Base-by-base conservation (phyloP, 2,329 filamentous ascomycete species). In the Diaporthe humulicola region DNA sequence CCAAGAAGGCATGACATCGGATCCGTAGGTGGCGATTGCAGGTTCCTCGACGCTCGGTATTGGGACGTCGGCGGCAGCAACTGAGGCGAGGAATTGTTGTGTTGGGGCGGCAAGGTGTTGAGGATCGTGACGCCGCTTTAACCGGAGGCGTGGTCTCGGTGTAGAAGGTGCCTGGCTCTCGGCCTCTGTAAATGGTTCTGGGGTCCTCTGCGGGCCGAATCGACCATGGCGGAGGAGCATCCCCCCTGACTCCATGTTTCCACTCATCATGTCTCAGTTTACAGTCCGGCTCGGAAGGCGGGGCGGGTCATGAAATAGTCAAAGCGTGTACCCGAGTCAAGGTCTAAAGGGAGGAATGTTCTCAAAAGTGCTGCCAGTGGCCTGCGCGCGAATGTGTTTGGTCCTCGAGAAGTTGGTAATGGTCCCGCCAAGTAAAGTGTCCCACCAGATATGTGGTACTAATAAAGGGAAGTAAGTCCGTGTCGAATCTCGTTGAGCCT, bases 11-110 rank as follows among this genome's bases (percentile, higher is more conserved):
- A 76, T 71, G 15, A 42, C 73, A 48, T 76, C 72, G n/a, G 73
- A 57, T 28, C 69, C 74, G 36, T 66, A 72, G 2, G 73, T 71
- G 33, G 84, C 81, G 42, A 80, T 77, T 54, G 86, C 85, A 69
- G 89, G 87, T 76, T 89, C 86, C 81, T 93, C 91, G 73, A 93
- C 92, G 81, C 90, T 92, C 19, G 90, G 91, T 70, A 93, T 88
- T 33, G 91, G 90, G 5, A 92, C 85, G 80, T 93, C 91, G 75
- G 90, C 91, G 25, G 90, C 90, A 58, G 90, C 91, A 74, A 93
- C 91, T 5, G 90, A 92, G 3, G 90, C 91, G n/a, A 93, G 87
- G 79, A 93, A 93, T 69, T 93, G 90, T 79, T 91, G 87, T 1
- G 91, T 93, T 2, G 91, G 90, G 50, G 90, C 90, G 74, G 86